These are phyloP conservation scores for Alternaria ventricosa DNA, from an alignment of 2,329 filamentous ascomycete genomes.

Conservation along the genomic window DNA sequence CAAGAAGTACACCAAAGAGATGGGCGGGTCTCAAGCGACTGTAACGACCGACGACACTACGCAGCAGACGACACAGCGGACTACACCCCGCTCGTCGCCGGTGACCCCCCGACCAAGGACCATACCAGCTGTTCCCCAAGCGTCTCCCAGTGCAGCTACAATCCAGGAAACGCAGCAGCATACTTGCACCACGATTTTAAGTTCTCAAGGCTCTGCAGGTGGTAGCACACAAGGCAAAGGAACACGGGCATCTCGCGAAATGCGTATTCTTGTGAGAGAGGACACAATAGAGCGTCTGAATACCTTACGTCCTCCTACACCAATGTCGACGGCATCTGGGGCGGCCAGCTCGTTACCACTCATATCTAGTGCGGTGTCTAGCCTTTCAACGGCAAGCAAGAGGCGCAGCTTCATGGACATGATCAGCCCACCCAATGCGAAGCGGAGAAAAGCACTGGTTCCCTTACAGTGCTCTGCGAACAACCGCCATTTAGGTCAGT, in stretches of 20 bases:
- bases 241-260: conserved; percentile 21
- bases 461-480: conserved; percentile 17
- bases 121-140: background rate
- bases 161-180: background rate
- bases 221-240: conserved; percentile 32
- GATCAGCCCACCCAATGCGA: conserved; percentile 28
- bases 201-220: conserved; percentile 18
- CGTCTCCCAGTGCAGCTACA: background rate
- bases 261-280: conserved; percentile 27
- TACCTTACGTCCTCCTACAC: background rate
- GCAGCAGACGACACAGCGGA: conserved; percentile 25
- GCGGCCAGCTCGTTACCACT: too few species aligned
- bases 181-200: conserved; percentile 10
- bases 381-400: background rate
- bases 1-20: conserved; percentile 26
- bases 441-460: conserved; percentile 21
- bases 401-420: conserved; percentile 11
- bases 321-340: background rate
- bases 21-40: conserved; percentile 20
- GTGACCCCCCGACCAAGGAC: conserved; percentile 6
- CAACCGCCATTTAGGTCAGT: conserved; percentile 19
- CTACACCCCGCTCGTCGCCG: conserved; percentile 21
- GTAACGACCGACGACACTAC: conserved; percentile 29
- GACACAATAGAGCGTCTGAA: conserved; percentile 24
- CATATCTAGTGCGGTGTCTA: background rate